Conservation (phyloP, 1,284 basidiomycete genomes). For the Marasmius oreades region DNA sequence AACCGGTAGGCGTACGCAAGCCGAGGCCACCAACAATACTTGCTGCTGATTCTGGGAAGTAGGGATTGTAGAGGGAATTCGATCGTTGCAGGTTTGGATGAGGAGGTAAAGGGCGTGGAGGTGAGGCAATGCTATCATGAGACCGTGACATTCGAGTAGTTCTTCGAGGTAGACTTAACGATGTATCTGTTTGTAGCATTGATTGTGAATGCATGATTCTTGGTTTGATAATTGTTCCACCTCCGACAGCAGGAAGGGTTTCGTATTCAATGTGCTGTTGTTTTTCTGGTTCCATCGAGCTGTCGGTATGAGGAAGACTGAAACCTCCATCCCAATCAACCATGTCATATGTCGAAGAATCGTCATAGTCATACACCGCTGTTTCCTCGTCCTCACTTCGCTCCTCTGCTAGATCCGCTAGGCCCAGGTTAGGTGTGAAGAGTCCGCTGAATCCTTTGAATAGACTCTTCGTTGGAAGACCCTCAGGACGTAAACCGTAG, state of each 20-base stretch:
- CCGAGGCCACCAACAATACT: neutral
- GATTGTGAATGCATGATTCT: slow-evolving; percentile 74
- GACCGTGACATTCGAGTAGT: slow-evolving; percentile 7
- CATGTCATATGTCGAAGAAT: slow-evolving; percentile 55
- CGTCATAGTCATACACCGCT: slow-evolving; percentile 40
- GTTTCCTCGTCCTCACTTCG: slow-evolving; percentile 42
- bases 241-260: slow-evolving; percentile 75
- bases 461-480: slow-evolving; percentile 71
- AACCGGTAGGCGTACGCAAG: neutral
- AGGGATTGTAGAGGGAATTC: slow-evolving; percentile 12
- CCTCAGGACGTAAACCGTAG: slow-evolving; percentile 93
- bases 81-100: neutral
- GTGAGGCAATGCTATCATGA: slow-evolving; percentile 5
- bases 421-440: slow-evolving; percentile 64
- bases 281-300: slow-evolving; percentile 22
- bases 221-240: slow-evolving; percentile 71
- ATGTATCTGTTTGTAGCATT: slow-evolving; percentile 10
- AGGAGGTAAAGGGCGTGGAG: neutral
- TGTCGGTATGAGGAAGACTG: slow-evolving; percentile 25
- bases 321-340: slow-evolving; percentile 67
- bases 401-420: slow-evolving; percentile 79
- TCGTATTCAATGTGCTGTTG: slow-evolving; percentile 51
- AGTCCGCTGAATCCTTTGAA: slow-evolving; percentile 73
- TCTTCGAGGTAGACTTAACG: slow-evolving; percentile 8
- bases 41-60: slow-evolving; percentile 11